These are phyloP conservation scores for Amorphotheca resinae DNA, from an alignment of 495 filamentous ascomycete genomes.

Conservation along the genomic window DNA sequence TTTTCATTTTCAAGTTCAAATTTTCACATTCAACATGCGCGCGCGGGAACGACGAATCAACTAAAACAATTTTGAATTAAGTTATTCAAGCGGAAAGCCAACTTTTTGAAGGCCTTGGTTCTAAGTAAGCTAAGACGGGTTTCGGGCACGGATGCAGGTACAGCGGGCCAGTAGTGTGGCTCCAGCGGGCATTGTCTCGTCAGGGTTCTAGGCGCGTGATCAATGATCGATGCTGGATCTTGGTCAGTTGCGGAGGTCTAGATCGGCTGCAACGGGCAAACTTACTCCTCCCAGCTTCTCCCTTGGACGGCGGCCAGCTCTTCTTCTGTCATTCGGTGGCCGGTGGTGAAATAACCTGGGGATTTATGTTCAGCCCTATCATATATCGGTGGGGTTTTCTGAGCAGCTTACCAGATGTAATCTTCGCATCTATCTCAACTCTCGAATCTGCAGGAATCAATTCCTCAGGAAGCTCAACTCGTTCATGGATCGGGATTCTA, in stretches of 20 bases:
- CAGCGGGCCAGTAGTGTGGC: conserved; percentile 2
- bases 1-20: too few species aligned
- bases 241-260: conserved; percentile 19
- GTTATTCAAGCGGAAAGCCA: too few species aligned
- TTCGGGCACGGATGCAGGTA: conserved; percentile 18
- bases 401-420: conserved; percentile 79
- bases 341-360: conserved; percentile 68
- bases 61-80: too few species aligned
- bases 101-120: not conserved
- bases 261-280: conserved; percentile 10
- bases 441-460: conserved; percentile 92
- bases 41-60: too few species aligned
- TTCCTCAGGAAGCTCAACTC: conserved; percentile 85
- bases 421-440: conserved; percentile 98
- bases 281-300: conserved; percentile 82
- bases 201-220: conserved; percentile 19
- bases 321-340: conserved; percentile 75
- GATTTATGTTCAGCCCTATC: conserved; percentile 24
- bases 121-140: conserved; percentile 1
- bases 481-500: conserved; percentile 80
- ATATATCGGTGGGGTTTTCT: conserved; percentile 3
- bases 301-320: conserved; percentile 78
- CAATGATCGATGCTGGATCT: conserved; percentile 35
- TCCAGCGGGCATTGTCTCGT: not conserved
- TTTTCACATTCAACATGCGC: too few species aligned